Percentiles rank a stretch among this genome's conserved stretches.
Evolutionary conservation across 2,329 filamentous ascomycete species (phyloP).

Genomic region (Trichoderma sp.): DNA sequence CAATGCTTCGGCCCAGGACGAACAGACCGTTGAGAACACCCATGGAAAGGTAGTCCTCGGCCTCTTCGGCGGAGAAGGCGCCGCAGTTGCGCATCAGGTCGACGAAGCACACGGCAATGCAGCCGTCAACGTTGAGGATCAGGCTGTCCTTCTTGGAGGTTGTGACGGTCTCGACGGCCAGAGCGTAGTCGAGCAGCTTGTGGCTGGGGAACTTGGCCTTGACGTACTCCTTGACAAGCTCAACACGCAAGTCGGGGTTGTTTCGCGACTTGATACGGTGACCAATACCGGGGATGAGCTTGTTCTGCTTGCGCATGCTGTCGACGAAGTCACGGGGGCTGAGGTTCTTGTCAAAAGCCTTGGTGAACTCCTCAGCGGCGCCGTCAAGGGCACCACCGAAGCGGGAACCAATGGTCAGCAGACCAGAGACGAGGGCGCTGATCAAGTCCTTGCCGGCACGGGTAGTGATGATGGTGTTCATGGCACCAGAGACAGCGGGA

Average conservation of each 20-base stretch:
- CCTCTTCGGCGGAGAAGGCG: conserved; percentile 93
- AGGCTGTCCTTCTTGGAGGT: conserved; percentile 99
- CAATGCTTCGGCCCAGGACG: conserved; percentile 94
- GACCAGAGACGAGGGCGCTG: conserved; percentile 90
- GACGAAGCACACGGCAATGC: conserved; percentile 98
- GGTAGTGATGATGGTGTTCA: conserved; percentile 99
- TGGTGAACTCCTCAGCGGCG: conserved; percentile 97
- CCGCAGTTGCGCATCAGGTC: conserved; percentile 97
- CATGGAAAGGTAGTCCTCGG: conserved; percentile 98
- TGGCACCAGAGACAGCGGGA: conserved; percentile 97
- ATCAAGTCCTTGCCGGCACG: conserved; percentile 99
- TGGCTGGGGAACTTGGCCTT: conserved; percentile 95
- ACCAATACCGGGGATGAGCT: conserved; percentile 98
- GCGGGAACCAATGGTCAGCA: conserved; percentile 95
- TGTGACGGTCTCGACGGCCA: conserved; percentile 96
- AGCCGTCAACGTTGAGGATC: conserved; percentile 98
- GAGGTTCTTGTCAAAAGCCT: conserved; percentile 96
- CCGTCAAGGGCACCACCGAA: conserved; percentile 99
- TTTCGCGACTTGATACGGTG: conserved; percentile 99
- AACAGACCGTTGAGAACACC: conserved; percentile 99
- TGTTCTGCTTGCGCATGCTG: conserved; percentile 99
- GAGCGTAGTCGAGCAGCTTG: conserved; percentile 98
- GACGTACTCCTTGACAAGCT: conserved; percentile 99
- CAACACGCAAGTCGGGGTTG: conserved; percentile 99
- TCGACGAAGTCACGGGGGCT: conserved; percentile 99